Evolutionary conservation across 78 protist genomes (phyloP).

Genomic region (Isochrysis galbana): DNA sequence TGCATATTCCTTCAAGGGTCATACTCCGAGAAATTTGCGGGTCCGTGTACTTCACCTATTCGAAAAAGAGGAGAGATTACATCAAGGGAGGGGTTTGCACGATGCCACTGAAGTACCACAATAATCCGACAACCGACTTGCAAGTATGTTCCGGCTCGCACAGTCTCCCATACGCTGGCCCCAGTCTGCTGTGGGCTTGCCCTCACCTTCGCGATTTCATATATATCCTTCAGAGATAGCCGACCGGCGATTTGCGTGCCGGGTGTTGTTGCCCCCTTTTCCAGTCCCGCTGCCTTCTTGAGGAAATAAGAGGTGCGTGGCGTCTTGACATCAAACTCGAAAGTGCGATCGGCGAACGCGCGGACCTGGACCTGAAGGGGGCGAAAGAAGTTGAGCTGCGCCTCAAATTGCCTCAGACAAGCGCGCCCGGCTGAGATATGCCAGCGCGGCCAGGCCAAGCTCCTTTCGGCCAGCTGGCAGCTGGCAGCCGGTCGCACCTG

Average conservation of each 20-base stretch:
- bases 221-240: conserved; percentile 30
- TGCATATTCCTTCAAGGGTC: not conserved
- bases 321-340: not conserved
- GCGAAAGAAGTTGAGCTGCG: not conserved
- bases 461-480: too few species aligned
- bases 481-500: not conserved
- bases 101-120: too few species aligned
- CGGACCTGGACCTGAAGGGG: not conserved
- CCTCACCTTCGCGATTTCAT: conserved; percentile 46
- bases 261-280: not conserved
- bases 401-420: not conserved
- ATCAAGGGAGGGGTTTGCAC: too few species aligned
- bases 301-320: conserved; percentile 39
- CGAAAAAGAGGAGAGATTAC: too few species aligned
- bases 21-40: not conserved
- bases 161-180: not conserved
- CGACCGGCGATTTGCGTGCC: not conserved
- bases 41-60: not conserved
- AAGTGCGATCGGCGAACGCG: conserved; percentile 19
- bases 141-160: not conserved
- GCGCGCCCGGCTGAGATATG: not conserved
- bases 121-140: too few species aligned
- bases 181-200: not conserved
- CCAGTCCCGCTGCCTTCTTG: conserved; percentile 31
- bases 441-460: too few species aligned